These are phyloP conservation scores for Apocynum venetum DNA, from an alignment of 257 asterid genomes.

Conservation along the genomic window DNA sequence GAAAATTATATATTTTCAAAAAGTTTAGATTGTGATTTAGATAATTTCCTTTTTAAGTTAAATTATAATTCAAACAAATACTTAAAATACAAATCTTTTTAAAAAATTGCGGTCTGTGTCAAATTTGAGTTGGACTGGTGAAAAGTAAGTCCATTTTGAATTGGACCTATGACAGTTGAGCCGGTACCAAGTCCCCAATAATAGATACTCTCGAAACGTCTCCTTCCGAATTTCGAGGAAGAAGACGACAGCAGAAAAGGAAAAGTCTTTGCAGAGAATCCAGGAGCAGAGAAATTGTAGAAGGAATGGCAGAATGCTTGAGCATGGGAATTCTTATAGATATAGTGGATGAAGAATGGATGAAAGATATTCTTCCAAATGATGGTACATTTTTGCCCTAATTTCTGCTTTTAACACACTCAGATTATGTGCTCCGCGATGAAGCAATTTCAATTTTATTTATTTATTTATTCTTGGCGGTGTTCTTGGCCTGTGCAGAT, in stretches of 20 bases:
- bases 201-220: not conserved
- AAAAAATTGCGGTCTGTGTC: not conserved
- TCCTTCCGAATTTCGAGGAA: not conserved
- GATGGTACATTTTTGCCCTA: conserved; percentile 43
- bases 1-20: no score
- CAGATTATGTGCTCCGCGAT: not conserved
- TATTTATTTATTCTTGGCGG: conserved; percentile 3
- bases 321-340: conserved; percentile 64
- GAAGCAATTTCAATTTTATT: not conserved
- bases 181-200: not conserved
- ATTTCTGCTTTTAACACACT: not conserved
- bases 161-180: not conserved
- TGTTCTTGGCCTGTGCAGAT: conserved; percentile 33
- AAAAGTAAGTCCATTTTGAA: not conserved
- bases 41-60: no score
- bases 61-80: no score
- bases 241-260: not conserved
- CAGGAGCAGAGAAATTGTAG: not conserved
- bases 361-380: conserved; percentile 71
- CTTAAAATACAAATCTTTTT: no score
- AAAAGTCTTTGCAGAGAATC: no score
- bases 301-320: conserved; percentile 50
- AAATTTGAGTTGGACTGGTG: not conserved
- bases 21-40: no score
- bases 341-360: conserved; percentile 84